phyloP scores from a whole-genome alignment of 176 grass and related monocot genomes.

The Triticum dicoccoides region DNA sequence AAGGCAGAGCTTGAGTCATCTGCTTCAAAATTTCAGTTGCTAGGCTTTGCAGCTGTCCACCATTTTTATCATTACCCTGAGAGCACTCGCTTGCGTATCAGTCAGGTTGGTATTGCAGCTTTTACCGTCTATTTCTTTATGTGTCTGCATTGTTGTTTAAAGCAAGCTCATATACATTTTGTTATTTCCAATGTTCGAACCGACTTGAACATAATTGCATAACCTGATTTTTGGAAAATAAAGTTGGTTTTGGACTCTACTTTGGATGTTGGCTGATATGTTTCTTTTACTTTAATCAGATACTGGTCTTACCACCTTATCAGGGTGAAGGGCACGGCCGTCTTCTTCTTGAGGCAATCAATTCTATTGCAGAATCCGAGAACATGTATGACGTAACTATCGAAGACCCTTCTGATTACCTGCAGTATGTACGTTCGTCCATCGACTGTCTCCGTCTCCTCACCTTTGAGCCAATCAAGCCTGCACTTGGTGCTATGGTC shows the following conservation, averaged over 20 bases:
- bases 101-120: slow-evolving; percentile 50
- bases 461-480: slow-evolving; percentile 58
- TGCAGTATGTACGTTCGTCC: slow-evolving; percentile 75
- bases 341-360: slow-evolving; percentile 71
- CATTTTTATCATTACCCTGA: slow-evolving; percentile 89
- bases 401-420: slow-evolving; percentile 91
- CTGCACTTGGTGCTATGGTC: slow-evolving; percentile 38
- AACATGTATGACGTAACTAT: slow-evolving; percentile 79
- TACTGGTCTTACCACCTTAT: slow-evolving; percentile 83
- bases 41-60: slow-evolving; percentile 82
- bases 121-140: slow-evolving; percentile 21
- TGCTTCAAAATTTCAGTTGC: slow-evolving; percentile 36
- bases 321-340: slow-evolving; percentile 77
- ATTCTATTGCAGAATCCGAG: slow-evolving; percentile 70
- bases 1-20: slow-evolving; percentile 25
- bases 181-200: slow-evolving; percentile 5
- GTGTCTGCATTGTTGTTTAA: slow-evolving; percentile 9
- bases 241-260: not conserved
- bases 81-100: slow-evolving; percentile 68
- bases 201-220: not conserved
- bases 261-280: not conserved
- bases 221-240: not conserved
- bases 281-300: slow-evolving; percentile 43
- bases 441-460: slow-evolving; percentile 75
- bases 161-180: not conserved